These are phyloP conservation scores for Macroventuria anomochaeta DNA, from an alignment of 2,329 filamentous ascomycete genomes.

Conservation along the genomic window DNA sequence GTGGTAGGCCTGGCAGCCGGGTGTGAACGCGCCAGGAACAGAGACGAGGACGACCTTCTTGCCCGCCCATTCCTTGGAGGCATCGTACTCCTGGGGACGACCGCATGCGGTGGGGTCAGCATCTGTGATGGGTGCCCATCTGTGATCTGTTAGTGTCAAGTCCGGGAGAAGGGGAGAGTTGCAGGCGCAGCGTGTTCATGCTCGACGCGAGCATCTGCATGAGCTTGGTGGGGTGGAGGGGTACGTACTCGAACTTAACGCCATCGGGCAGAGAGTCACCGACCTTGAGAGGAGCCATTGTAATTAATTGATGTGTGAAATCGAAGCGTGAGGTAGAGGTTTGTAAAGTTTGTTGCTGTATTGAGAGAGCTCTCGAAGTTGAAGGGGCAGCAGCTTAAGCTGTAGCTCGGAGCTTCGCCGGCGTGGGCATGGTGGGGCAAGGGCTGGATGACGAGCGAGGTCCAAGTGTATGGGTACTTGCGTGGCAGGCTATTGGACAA, in stretches of 20 bases:
- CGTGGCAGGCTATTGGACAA: conserved; percentile 17
- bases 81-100: conserved; percentile 77
- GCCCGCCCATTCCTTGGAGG: conserved; percentile 74
- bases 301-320: conserved; percentile 20
- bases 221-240: conserved; percentile 1
- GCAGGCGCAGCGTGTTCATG: neutral
- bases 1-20: conserved; percentile 82
- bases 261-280: conserved; percentile 84
- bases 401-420: conserved; percentile 18
- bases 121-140: conserved; percentile 81
- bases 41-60: conserved; percentile 76
- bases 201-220: conserved; percentile 10
- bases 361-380: conserved; percentile 4
- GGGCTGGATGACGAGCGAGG: conserved; percentile 10
- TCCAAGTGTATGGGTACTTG: conserved; percentile 14
- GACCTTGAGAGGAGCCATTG: conserved; percentile 73
- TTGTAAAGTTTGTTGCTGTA: neutral
- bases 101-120: conserved; percentile 76
- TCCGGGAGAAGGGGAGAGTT: neutral
- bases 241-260: conserved; percentile 74
- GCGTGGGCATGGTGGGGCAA: conserved; percentile 14
- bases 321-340: neutral
- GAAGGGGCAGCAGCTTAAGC: conserved; percentile 22
- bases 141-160: conserved; percentile 37
- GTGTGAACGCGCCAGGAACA: conserved; percentile 67